phyloP scores from a whole-genome alignment of 345 rosid species.

The Corchorus capsularis region DNA sequence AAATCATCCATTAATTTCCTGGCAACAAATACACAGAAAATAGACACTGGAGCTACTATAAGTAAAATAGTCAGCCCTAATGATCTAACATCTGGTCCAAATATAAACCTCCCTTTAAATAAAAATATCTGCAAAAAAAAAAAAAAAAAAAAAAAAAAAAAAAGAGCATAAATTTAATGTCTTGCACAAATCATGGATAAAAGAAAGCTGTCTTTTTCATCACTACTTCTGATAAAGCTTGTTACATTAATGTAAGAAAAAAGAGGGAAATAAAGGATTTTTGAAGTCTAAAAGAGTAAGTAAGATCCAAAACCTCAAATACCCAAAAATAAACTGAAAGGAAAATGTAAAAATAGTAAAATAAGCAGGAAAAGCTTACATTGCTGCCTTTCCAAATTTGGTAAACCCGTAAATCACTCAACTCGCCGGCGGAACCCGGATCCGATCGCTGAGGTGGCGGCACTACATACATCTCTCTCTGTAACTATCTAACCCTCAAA shows the following conservation, averaged over 20 bases:
- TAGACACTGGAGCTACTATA: constrained; percentile 71
- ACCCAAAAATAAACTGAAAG: background rate
- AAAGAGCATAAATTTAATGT: background rate
- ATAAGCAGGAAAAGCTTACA: constrained; percentile 42
- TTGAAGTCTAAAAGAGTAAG: background rate
- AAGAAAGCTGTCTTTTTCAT: background rate
- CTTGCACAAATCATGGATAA: background rate
- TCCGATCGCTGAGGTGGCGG: constrained; percentile 89
- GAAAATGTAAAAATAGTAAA: background rate
- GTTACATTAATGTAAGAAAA: background rate
- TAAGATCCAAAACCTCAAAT: constrained; percentile 1
- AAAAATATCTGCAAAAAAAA: constrained; percentile 73
- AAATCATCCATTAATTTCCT: constrained; percentile 78
- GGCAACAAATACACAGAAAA: constrained; percentile 89
- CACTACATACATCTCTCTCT: constrained; percentile 73
- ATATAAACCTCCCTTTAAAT: constrained; percentile 86
- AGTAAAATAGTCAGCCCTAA: constrained; percentile 77
- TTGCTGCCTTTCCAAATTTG: constrained; percentile 96
- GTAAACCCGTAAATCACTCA: constrained; percentile 65
- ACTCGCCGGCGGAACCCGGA: constrained; percentile 55
- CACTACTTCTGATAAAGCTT: background rate
- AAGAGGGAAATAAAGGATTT: background rate
- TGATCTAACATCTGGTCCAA: constrained; percentile 98
- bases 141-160: background rate
- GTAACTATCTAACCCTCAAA: constrained; percentile 20